These are phyloP conservation scores for Cystobasidiaceae sp. DNA, from an alignment of 1,284 basidiomycete genomes.

Conservation along the genomic window DNA sequence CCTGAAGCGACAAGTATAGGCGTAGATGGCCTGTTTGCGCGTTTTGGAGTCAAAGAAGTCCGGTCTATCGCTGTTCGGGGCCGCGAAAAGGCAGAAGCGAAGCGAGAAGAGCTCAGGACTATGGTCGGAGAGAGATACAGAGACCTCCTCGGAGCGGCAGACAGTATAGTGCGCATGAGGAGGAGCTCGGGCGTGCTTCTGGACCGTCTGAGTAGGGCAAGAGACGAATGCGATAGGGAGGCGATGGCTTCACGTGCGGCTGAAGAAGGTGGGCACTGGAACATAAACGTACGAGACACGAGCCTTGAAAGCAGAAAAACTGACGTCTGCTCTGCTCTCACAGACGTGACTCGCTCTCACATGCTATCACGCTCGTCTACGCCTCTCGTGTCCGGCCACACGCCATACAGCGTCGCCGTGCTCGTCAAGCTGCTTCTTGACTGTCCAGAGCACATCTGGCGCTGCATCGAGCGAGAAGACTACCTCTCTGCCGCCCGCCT, in stretches of 20 bases:
- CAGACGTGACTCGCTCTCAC: conserved; percentile 21
- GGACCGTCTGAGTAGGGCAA: conserved; percentile 33
- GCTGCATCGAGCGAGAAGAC: conserved; percentile 31
- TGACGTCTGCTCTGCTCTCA: background rate
- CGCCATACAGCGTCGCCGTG: conserved; percentile 36
- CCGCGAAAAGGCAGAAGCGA: conserved; percentile 64
- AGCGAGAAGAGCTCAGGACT: conserved; percentile 80
- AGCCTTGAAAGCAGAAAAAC: no score
- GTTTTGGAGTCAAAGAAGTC: conserved; percentile 41
- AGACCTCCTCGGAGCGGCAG: conserved; percentile 80
- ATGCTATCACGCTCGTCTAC: conserved; percentile 15
- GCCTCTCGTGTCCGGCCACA: conserved; percentile 15
- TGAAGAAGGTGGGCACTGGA: conserved; percentile 11
- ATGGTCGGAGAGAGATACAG: conserved; percentile 97
- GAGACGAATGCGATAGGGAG: conserved; percentile 27
- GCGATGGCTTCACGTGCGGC: conserved; percentile 20
- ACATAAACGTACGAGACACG: background rate
- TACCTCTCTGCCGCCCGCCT: conserved; percentile 39
- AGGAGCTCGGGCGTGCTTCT: conserved; percentile 36
- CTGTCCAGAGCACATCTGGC: conserved; percentile 33
- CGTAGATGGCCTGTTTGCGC: conserved; percentile 39
- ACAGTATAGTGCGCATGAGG: conserved; percentile 43
- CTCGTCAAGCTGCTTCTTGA: conserved; percentile 38
- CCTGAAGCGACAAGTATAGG: conserved; percentile 30
- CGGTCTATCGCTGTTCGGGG: conserved; percentile 38